Percentiles rank a stretch among this genome's conserved stretches.
phyloP scores from a whole-genome alignment of 176 grass and related monocot genomes.

The Rhipidocladum racemiflorum region DNA sequence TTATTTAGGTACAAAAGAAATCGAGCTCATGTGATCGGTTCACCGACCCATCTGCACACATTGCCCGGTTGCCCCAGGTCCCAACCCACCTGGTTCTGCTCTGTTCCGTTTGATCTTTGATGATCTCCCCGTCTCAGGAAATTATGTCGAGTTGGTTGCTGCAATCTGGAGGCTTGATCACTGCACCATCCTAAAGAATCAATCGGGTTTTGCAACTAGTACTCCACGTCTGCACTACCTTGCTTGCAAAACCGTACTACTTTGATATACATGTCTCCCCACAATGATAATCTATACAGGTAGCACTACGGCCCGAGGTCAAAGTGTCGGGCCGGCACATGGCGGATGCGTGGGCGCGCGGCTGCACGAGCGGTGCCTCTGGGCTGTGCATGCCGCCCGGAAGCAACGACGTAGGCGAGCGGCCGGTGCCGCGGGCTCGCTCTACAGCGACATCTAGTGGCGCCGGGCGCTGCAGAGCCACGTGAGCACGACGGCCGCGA shows the following conservation, averaged over 20 bases:
- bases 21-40: neutral
- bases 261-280: neutral
- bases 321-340: conserved; percentile 5
- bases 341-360: neutral
- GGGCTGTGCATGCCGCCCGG: neutral
- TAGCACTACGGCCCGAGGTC: conserved; percentile 33
- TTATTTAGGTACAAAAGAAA: neutral
- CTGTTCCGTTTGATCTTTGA: neutral
- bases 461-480: conserved; percentile 16
- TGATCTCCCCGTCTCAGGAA: neutral
- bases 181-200: neutral
- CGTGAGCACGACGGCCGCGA: conserved; percentile 5
- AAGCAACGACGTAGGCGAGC: neutral
- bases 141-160: neutral
- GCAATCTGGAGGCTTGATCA: neutral
- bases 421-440: neutral
- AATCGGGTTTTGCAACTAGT: neutral
- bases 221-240: neutral
- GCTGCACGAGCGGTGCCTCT: neutral
- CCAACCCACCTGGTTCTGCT: conserved; percentile 7
- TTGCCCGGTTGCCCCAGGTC: neutral
- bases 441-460: conserved; percentile 1
- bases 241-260: neutral
- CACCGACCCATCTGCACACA: conserved; percentile 16
- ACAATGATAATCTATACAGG: conserved; percentile 22